A percentile compares a stretch with the other conserved stretches of the same genome.
These are phyloP conservation scores for Alternaria consortialis DNA, from an alignment of 2,329 filamentous ascomycete genomes.

Conservation along the genomic window DNA sequence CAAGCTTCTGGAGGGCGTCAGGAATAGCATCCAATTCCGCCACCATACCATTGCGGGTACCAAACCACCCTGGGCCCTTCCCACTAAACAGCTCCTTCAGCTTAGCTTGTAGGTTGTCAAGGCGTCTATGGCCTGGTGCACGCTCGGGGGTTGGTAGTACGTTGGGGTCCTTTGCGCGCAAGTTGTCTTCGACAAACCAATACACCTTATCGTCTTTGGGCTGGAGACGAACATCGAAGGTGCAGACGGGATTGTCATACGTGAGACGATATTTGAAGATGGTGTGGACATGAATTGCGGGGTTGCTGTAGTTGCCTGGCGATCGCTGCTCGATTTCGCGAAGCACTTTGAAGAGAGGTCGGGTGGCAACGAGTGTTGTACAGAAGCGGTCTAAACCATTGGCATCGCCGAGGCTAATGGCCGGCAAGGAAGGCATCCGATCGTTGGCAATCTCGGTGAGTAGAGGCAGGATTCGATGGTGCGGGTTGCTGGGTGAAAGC, in stretches of 20 bases:
- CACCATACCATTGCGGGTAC: constrained; percentile 50
- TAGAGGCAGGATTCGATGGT: constrained; percentile 68
- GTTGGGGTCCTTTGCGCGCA: constrained; percentile 32
- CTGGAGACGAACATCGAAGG: constrained; percentile 50
- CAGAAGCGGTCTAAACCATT: constrained; percentile 64
- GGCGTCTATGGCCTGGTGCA: constrained; percentile 35
- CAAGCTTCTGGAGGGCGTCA: constrained; percentile 48
- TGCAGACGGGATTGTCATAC: constrained; percentile 53
- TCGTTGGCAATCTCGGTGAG: constrained; percentile 68
- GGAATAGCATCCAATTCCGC: constrained; percentile 48
- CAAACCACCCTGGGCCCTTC: constrained; percentile 49
- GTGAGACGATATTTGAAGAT: constrained; percentile 50
- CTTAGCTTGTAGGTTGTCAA: constrained; percentile 42
- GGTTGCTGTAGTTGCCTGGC: constrained; percentile 36
- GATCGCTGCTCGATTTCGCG: constrained; percentile 66
- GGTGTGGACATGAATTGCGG: constrained; percentile 46
- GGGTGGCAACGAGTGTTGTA: constrained; percentile 66
- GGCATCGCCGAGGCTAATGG: constrained; percentile 61
- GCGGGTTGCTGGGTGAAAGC: constrained; percentile 71
- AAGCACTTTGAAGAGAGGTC: constrained; percentile 71
- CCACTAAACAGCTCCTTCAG: constrained; percentile 46
- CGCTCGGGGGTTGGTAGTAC: constrained; percentile 38
- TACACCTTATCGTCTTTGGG: constrained; percentile 42
- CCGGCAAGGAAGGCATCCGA: constrained; percentile 64
- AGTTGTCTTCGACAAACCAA: constrained; percentile 52